phyloP scores from a whole-genome alignment of 208 protist genomes.

The Perkinsela sp. region DNA sequence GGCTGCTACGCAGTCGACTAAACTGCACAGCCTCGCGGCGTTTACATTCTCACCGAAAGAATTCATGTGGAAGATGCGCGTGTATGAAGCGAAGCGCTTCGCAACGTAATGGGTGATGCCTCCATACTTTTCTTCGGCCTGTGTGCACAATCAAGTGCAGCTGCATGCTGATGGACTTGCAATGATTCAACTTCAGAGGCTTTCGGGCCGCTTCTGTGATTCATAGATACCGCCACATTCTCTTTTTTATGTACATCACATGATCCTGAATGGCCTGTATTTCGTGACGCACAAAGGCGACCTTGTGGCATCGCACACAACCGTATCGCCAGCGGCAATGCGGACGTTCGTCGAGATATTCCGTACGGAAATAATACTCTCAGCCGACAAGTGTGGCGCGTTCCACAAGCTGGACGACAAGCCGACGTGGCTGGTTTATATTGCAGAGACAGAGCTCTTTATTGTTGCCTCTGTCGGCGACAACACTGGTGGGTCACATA shows the following conservation, averaged over 20 bases:
- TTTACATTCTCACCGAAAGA: not conserved
- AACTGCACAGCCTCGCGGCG: no score
- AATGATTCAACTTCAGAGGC: no score
- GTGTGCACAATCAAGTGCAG: no score
- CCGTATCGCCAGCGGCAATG: not conserved
- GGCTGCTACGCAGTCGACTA: no score
- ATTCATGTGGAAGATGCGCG: not conserved
- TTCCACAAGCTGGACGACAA: not conserved
- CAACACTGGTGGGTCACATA: not conserved
- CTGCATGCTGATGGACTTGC: no score
- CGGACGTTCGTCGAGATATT: not conserved
- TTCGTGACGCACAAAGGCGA: not conserved
- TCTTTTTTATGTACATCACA: not conserved
- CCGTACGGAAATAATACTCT: not conserved
- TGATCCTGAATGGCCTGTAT: not conserved
- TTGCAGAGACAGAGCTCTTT: not conserved
- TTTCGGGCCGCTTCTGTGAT: no score
- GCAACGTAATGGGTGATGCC: not conserved
- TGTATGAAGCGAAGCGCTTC: not conserved
- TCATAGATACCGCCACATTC: no score
- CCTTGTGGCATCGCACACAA: not conserved
- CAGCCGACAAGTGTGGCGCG: not conserved
- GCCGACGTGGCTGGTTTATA: not conserved
- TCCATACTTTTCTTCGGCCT: no score
- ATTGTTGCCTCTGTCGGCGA: not conserved